Conservation (phyloP, 2,329 filamentous ascomycete genomes). For the Phoma sp. region DNA sequence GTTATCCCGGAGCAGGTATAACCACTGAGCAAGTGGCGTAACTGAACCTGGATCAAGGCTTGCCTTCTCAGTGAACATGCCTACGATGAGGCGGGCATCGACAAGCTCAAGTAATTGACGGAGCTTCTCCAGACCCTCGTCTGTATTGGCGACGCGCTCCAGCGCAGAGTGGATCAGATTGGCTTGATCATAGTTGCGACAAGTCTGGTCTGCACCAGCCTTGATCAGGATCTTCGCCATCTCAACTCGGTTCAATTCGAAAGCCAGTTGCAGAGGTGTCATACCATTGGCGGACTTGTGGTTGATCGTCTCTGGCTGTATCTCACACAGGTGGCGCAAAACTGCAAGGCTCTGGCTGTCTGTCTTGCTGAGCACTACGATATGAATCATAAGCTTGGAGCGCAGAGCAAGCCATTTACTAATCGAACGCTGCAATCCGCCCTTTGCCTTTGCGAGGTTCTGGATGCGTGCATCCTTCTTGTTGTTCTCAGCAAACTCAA, state of each 20-base stretch:
- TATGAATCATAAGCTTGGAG: conserved; percentile 65
- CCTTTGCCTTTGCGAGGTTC: conserved; percentile 63
- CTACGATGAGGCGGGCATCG: conserved; percentile 61
- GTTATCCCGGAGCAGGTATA: neutral
- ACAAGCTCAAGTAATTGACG: conserved; percentile 63
- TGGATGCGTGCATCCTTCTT: conserved; percentile 67
- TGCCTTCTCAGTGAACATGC: conserved; percentile 64
- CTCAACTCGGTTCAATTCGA: conserved; percentile 59
- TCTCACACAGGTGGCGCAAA: conserved; percentile 69
- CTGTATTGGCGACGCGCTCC: neutral
- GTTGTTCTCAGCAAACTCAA: conserved; percentile 69
- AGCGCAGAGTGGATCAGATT: conserved; percentile 70
- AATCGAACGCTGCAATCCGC: conserved; percentile 69
- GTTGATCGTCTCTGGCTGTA: conserved; percentile 67
- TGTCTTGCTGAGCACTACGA: conserved; percentile 51
- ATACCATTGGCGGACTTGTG: conserved; percentile 61
- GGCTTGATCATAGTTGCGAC: conserved; percentile 64
- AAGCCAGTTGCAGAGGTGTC: conserved; percentile 74
- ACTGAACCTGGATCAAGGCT: conserved; percentile 59
- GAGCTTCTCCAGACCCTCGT: conserved; percentile 44
- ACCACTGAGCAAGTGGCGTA: conserved; percentile 65
- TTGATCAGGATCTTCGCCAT: conserved; percentile 67
- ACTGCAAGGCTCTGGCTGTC: conserved; percentile 57
- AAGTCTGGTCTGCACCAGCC: conserved; percentile 72
- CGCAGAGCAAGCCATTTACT: conserved; percentile 61